Base-by-base conservation (phyloP, 345 rosid genomes). In the Isatis tinctoria region DNA sequence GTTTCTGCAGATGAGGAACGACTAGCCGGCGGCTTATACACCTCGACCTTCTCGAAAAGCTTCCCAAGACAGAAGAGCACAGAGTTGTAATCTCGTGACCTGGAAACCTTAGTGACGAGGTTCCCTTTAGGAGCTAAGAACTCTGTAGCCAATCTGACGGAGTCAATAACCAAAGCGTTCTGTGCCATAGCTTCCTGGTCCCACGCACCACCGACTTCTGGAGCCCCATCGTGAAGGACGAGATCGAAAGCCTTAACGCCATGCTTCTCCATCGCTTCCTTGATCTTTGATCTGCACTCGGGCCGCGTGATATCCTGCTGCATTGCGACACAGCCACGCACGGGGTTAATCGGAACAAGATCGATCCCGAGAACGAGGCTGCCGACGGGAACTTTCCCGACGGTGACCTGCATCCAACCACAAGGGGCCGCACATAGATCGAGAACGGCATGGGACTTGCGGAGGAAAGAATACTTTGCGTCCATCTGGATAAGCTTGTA, bases 391-490 rank as follows among this genome's bases (percentile, higher is more conserved):
- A 82, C 93, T 22, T 91, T 89, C 87, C 86, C 78, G n/a, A 89
- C 91, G 51, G 90, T 96, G 16, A 93, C 94, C 69, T 93, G 98
- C 98, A 93, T 91, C 98, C 98, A 93, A 27, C 98, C 91, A 6
- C 97, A 96, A 1, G 97, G 98, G 47, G 98, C 96, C 75, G 98
- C 97, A 67, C 98, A 91, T 65, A 91, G 98, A 70, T 93, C 98
- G 81, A 93, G 96, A 28, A 90, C 96, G 32, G 86, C 90, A 40
- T 74, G 89, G 0, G 97, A 72, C 18, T 88, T 76, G 64, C 81
- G 86, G 69, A 94, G 89, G 68, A 90, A 80, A 14, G 82, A 68
- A 88, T 75, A 82, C 68, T 92, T 92, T 77, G 82, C 62, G 70
- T 94, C 97, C 45, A 90, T 89, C 74, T 91, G 97, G 62, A 91